Evolutionary conservation across 2,329 filamentous ascomycete species (phyloP), one percentile per base, ranked within the genome.

Genomic region (Penicillium brasilianum): DNA sequence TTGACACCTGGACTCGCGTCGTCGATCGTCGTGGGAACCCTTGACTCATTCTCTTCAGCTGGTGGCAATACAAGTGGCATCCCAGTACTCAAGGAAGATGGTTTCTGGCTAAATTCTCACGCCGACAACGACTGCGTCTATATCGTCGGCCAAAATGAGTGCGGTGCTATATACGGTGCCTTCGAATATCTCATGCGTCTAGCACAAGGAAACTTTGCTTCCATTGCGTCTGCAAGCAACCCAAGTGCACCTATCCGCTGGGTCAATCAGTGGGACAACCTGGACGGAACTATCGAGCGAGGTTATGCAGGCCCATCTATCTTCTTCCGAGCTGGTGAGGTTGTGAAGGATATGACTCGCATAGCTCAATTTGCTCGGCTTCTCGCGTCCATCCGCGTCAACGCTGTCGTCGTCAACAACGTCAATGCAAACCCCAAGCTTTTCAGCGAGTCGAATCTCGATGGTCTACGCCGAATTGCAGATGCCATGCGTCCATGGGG

Each of bases 191-290:
- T 91, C 11, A 87, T 85, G 1, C 81, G 84, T 72, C 78, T 91
- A 16, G 85, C 83, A 0, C 87, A 87, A 71, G 84, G 82, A 83
- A 87, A 49, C 78, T 86, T 60, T 80, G 80, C 0, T 20, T 67
- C 79, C 1, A 78, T 81, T 0, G 71, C 81, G 3, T 81, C 81
- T 51, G 75, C 81, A 2, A 82, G 81, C 11, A 89, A 84, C 63
- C 87, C 88, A 0, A 80, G 82, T 58, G 86, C 84, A 0, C 84
- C 84, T 0, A 84, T 91, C 43, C 82, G 89, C 64, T 91, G 88
- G 89, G 83, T 86, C 0, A 91, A 91, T 69, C 84, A 91, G 65
- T 91, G 89, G 89, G 88, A 91, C 71, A 90, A 91, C 66, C 78
- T 91, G 72, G 84, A 88, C 60, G 77, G 88, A 14, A 86, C 82